These are phyloP conservation scores for Apophysomyces trapeziformis DNA, from an alignment of 371 early-diverging fungal genomes.

Conservation along the genomic window DNA sequence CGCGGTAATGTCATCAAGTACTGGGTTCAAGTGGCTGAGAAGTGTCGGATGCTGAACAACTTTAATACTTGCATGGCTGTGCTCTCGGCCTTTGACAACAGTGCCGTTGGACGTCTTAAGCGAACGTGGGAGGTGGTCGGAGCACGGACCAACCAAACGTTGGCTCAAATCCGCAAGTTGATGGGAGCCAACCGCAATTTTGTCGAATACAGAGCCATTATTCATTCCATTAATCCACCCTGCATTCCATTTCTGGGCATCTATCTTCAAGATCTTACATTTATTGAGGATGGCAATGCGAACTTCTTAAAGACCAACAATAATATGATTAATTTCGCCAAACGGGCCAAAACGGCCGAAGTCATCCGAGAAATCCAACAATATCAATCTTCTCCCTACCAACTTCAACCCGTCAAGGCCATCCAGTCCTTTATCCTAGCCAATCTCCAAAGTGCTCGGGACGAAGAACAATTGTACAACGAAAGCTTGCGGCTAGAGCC, in stretches of 20 bases:
- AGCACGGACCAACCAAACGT: conserved; percentile 44
- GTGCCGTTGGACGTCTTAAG: conserved; percentile 85
- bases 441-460: conserved; percentile 55
- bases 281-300: conserved; percentile 91
- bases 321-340: conserved; percentile 88
- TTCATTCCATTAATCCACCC: conserved; percentile 85
- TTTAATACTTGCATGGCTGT: conserved; percentile 90
- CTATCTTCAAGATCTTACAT: conserved; percentile 90
- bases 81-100: conserved; percentile 83
- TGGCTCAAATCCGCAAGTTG: conserved; percentile 59
- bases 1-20: conserved; percentile 77
- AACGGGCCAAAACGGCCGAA: conserved; percentile 85
- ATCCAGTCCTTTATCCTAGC: conserved; percentile 77
- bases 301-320: conserved; percentile 47
- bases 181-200: conserved; percentile 86
- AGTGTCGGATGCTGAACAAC: conserved; percentile 74
- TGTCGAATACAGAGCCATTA: conserved; percentile 78
- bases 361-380: conserved; percentile 91
- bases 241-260: conserved; percentile 92
- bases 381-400: conserved; percentile 81
- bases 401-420: conserved; percentile 77
- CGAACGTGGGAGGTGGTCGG: conserved; percentile 80
- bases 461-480: conserved; percentile 67
- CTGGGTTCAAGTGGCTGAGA: conserved; percentile 81
- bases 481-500: conserved; percentile 86